phyloP scores from a whole-genome alignment of 169 alveolate genomes.

The Cryptosporidium ryanae region DNA sequence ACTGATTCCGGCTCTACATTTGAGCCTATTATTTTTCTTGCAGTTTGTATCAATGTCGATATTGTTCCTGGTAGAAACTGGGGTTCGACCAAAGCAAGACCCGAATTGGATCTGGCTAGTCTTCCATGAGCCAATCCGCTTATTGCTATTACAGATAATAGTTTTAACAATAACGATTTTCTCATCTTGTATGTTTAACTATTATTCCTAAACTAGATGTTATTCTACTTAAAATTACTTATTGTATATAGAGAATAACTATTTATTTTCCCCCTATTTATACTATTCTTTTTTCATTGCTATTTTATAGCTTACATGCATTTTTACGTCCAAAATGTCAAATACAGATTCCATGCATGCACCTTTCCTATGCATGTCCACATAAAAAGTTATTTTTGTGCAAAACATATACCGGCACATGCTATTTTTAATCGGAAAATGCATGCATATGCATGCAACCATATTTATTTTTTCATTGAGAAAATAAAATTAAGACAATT shows the following conservation, averaged over 20 bases:
- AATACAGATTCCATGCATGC: background rate
- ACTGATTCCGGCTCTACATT: slow-evolving; percentile 65
- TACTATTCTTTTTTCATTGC: background rate
- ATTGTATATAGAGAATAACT: no score
- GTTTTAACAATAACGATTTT: background rate
- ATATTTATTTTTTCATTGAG: background rate
- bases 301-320: background rate
- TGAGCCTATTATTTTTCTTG: slow-evolving; percentile 69
- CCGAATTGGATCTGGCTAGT: slow-evolving; percentile 55
- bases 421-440: background rate
- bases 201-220: no score
- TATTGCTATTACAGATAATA: slow-evolving; percentile 9
- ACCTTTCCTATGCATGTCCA: background rate
- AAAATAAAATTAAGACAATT: background rate
- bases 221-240: no score
- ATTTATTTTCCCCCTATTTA: no score
- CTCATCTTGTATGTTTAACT: background rate
- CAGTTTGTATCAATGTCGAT: slow-evolving; percentile 68
- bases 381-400: background rate
- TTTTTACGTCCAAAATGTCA: background rate
- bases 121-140: slow-evolving; percentile 32
- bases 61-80: slow-evolving; percentile 73
- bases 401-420: no score
- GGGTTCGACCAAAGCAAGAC: slow-evolving; percentile 56
- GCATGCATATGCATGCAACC: background rate